Evolutionary conservation across 257 asterid genomes (phyloP).

Genomic region (Craterostigma plantagineum): DNA sequence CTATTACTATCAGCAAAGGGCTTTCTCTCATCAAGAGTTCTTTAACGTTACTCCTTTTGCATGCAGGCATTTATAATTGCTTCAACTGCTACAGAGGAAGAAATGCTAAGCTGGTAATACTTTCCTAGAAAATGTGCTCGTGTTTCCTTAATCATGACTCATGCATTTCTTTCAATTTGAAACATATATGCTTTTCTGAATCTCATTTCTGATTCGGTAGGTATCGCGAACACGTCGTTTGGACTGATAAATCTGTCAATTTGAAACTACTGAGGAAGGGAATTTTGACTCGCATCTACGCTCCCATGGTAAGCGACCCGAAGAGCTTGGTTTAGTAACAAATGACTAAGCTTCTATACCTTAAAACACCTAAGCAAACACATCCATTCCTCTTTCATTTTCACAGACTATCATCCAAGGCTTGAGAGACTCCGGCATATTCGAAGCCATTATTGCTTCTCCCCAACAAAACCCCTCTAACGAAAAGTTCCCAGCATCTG

Average conservation of each 20-base stretch:
- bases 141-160: not conserved
- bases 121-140: not conserved
- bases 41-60: constrained; percentile 8
- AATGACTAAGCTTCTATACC: too few species aligned
- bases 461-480: constrained; percentile 34
- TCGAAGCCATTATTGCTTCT: constrained; percentile 45
- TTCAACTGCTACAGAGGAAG: constrained; percentile 94
- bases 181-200: constrained; percentile 1
- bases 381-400: not conserved
- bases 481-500: constrained; percentile 54
- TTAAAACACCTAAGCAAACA: not conserved
- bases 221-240: constrained; percentile 89
- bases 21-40: too few species aligned
- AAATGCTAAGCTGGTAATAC: constrained; percentile 78
- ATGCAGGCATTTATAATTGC: constrained; percentile 92
- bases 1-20: constrained; percentile 3
- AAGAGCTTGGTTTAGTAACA: too few species aligned
- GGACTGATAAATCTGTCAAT: constrained; percentile 62
- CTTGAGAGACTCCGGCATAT: constrained; percentile 66
- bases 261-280: constrained; percentile 89
- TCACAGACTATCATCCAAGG: constrained; percentile 79
- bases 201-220: constrained; percentile 24
- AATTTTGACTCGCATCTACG: constrained; percentile 70
- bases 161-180: not conserved
- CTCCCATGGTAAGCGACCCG: constrained; percentile 70